phyloP scores from a whole-genome alignment of 2,329 filamentous ascomycete genomes.

The Fusarium sulawesiense region DNA sequence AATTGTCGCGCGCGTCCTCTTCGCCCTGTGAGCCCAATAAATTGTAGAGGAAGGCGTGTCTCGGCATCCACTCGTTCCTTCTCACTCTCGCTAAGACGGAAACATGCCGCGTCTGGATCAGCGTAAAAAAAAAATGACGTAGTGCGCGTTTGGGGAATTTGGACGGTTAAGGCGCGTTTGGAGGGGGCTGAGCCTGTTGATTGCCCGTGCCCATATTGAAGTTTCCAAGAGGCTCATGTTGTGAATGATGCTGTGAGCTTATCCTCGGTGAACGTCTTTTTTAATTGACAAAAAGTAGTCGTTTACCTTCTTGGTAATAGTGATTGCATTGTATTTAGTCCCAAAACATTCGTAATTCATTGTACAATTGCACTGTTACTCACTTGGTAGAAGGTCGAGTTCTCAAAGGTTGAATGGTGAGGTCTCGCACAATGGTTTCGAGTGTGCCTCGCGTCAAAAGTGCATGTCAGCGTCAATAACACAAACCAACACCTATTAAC shows the following conservation, averaged over 20 bases:
- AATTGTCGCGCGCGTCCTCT: neutral
- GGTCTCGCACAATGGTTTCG: accelerated
- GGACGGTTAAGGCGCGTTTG: neutral
- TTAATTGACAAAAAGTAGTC: neutral
- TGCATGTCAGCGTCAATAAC: neutral
- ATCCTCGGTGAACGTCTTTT: accelerated
- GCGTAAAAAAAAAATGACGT: neutral
- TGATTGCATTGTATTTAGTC: no score
- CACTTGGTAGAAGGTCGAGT: accelerated
- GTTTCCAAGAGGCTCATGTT: neutral
- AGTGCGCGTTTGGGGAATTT: neutral
- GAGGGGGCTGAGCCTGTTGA: neutral
- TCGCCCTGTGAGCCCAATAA: neutral
- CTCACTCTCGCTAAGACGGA: neutral
- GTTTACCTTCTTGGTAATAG: no score
- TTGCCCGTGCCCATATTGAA: neutral
- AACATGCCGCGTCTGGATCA: neutral
- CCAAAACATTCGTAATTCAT: neutral
- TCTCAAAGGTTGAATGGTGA: accelerated
- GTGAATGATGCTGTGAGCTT: neutral
- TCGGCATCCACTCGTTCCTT: neutral
- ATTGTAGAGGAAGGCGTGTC: neutral
- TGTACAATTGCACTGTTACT: neutral
- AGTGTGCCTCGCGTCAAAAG: neutral
- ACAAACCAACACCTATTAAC: neutral